Percentiles rank a stretch among this genome's conserved stretches.
Conservation (phyloP, 768 basidiomycete genomes). For the Tricholoma saponaceum region DNA sequence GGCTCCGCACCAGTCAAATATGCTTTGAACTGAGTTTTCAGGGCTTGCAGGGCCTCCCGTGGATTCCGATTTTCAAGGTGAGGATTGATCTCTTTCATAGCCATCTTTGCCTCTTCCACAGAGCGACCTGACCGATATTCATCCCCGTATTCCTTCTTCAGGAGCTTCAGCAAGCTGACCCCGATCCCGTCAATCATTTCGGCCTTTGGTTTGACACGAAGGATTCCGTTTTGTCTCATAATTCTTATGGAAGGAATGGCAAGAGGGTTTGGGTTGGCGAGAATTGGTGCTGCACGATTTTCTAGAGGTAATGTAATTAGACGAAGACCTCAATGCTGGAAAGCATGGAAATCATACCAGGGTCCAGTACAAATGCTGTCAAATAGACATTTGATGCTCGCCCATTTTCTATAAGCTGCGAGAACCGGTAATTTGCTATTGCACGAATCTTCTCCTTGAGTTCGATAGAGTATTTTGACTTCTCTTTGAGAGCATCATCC, state of each 20-base stretch:
- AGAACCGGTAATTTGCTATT: neutral
- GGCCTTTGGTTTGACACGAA: neutral
- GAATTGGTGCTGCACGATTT: neutral
- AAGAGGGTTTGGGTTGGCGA: conserved; percentile 3
- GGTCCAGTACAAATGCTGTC: conserved; percentile 4
- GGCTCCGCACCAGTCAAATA: neutral
- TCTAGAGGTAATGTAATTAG: neutral
- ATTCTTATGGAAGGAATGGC: conserved; percentile 1
- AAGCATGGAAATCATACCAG: neutral
- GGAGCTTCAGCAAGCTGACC: conserved; percentile 1
- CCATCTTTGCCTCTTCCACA: neutral
- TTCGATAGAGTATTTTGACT: neutral
- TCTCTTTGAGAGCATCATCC: neutral
- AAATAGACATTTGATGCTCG: conserved; percentile 5
- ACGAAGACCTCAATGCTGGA: neutral
- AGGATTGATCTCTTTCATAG: conserved; percentile 6
- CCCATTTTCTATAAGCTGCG: conserved; percentile 3
- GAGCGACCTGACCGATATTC: conserved; percentile 1
- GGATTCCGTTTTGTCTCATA: neutral
- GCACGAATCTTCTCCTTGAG: neutral
- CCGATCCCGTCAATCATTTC: conserved; percentile 1
- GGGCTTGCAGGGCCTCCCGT: neutral
- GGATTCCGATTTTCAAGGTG: conserved; percentile 1
- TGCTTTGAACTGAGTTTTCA: neutral
- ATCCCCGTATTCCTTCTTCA: conserved; percentile 1